Evolutionary conservation across 805 yeast species (phyloP), one percentile per base, ranked within the genome.

Genomic region (Komagataella populi): DNA sequence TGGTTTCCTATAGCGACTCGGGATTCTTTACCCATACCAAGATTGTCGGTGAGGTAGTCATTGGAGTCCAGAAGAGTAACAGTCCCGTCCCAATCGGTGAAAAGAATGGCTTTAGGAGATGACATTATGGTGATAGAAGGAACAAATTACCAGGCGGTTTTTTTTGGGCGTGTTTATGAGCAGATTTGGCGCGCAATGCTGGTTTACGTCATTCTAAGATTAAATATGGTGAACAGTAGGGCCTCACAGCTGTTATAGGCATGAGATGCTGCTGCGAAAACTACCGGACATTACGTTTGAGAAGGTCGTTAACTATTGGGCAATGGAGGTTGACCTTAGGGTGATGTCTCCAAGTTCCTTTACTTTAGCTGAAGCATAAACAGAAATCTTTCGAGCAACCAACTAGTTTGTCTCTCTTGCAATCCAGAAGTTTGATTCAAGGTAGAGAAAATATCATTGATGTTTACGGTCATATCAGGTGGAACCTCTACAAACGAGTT

Each of bases 41-140:
- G 71, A 59, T 78, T 79, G 64, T 93, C 98, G 6, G 97, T 90
- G 55, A 93, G 70, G 64, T 74, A 85, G 66, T 93, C 98, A 65
- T 93, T 93, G 54, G 96, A 86, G 66, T 93, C 99, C 62, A 57
- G 95, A 54, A 86, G 70, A 10, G 99, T 93, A 56, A 93, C 93
- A 2, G 99, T 93, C 24, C 99, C 99, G 65, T 93, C 99, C 80
- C 95, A 93, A 66, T 93, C 99, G 46, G 97, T 86, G 72, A 93
- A 93, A 46, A 93, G 84, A 60, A 93, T 88, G 48, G 95, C 91
- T 55, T 56, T 30, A 30, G 39, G 39, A 30, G 39, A 30, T 30
- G 39, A 30, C 39, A 30, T 30, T 30, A 14, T 8, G 14, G 39
- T 30, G 39, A 14, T 30, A 30, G 12, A 30, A 30, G 14, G 39